These are phyloP conservation scores for Mycena latifolia DNA, from an alignment of 768 basidiomycete genomes.

Conservation along the genomic window DNA sequence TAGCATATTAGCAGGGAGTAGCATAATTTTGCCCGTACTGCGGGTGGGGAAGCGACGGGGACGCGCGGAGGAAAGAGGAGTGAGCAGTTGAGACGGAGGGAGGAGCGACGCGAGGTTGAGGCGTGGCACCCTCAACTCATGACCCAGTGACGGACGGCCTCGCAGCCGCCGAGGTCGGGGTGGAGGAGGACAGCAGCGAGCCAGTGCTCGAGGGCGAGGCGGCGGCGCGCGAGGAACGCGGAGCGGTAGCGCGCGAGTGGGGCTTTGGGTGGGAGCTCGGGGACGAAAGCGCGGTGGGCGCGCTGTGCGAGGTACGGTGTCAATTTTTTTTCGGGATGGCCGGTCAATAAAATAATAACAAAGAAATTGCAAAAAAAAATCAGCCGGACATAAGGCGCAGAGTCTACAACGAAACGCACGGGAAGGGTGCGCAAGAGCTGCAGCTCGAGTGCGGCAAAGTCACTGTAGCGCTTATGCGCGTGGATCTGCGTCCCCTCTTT, in stretches of 20 bases:
- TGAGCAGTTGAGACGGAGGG: no score
- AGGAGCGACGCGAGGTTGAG: no score
- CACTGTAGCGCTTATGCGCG: slow-evolving; percentile 75
- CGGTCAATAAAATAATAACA: no score
- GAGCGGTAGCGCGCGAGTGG: slow-evolving; percentile 76
- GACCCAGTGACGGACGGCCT: slow-evolving; percentile 73
- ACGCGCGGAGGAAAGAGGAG: no score
- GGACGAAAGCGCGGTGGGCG: slow-evolving; percentile 61
- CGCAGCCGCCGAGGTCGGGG: slow-evolving; percentile 75
- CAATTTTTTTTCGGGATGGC: no score
- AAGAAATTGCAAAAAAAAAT: background rate
- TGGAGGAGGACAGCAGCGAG: slow-evolving; percentile 73
- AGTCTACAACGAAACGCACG: no score
- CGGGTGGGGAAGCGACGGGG: no score
- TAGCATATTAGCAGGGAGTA: no score
- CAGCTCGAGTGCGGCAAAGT: slow-evolving; percentile 67
- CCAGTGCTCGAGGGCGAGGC: slow-evolving; percentile 74
- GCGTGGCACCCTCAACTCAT: no score
- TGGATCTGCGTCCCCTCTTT: slow-evolving; percentile 78
- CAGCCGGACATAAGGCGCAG: background rate
- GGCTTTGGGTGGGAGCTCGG: slow-evolving; percentile 75
- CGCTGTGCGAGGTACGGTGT: no score
- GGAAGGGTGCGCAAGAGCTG: slow-evolving; percentile 65
- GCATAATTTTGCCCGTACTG: no score
- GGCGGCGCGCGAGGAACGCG: slow-evolving; percentile 74